These are phyloP conservation scores for Vigna mungo DNA, from an alignment of 306 rosid genomes.

Conservation along the genomic window DNA sequence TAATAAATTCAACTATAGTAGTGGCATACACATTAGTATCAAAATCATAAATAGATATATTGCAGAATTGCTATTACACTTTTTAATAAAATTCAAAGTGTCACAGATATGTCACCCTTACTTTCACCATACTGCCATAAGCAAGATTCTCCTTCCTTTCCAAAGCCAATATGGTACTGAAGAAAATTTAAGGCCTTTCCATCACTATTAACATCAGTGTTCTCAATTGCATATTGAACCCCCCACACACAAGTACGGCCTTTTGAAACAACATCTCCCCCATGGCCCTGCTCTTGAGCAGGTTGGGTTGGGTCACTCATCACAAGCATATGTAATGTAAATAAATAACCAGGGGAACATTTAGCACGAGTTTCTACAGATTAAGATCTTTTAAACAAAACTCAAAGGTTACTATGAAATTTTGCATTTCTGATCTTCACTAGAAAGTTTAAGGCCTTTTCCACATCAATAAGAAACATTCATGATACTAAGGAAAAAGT, in stretches of 20 bases:
- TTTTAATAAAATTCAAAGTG: slow-evolving; percentile 4
- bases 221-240: slow-evolving; percentile 10
- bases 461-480: slow-evolving; percentile 2
- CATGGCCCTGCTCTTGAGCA: neutral
- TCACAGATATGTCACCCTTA: neutral
- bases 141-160: neutral
- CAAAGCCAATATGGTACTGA: neutral
- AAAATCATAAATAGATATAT: neutral
- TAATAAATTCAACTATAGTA: neutral
- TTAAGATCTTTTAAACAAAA: neutral
- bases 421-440: neutral
- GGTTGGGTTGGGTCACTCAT: neutral
- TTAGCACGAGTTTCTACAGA: neutral
- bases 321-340: slow-evolving; percentile 22
- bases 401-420: neutral
- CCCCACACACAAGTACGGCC: neutral
- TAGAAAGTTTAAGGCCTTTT: slow-evolving; percentile 26
- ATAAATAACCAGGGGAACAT: neutral
- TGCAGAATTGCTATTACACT: neutral
- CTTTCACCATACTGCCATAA: neutral
- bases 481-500: no score
- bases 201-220: slow-evolving; percentile 2
- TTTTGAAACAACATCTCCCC: slow-evolving; percentile 20
- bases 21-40: neutral
- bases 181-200: slow-evolving; percentile 15